Base-by-base conservation (phyloP, 495 filamentous ascomycete genomes). In the Chaetomium fimeti region DNA sequence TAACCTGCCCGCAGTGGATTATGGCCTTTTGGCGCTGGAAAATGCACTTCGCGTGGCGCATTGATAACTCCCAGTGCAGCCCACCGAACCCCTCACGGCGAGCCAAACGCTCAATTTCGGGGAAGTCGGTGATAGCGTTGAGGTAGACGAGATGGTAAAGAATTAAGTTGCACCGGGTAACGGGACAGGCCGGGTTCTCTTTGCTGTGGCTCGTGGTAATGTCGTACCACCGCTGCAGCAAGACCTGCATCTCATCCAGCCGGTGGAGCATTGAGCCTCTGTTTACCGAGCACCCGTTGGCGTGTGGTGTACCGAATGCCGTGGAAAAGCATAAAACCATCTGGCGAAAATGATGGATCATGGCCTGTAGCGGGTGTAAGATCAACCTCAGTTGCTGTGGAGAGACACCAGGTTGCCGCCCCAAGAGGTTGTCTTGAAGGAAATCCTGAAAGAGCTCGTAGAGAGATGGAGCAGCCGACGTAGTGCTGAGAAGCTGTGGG, bases 141-240 rank as follows among this genome's bases (percentile, higher is more conserved):
- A 89, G 77, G 32, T 77, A 83, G 62, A 88, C 83, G 32, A 89
- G 77, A 65, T 89, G 86, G 72, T 83, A 88, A 66, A 89, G 80
- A 13, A 84, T 79, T n/a, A 88, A 70, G 69, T 83, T 88, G 58
- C 82, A 83, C 57, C 71, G 75, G 25, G 72, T 83, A 29, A 77
- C 68, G 11, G 76, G 70, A 57, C 78, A 81, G 16, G 55, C 60
- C 1, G 77, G 72, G 60, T 80, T 65, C 8, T 68, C 48, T 56
- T 76, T 74, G 63, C 60, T 66, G 66, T 79, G 69, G 13, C 15
- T 60, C 22, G 73, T 71, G 24, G 81, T 80, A 18, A 87, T 73
- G 47, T 82, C 76, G 71, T 82, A 84, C 86, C 86, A 89, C 54
- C 79, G 81, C 60, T 81, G 76, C 0, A 89, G 75, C 16, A 87